phyloP scores from a whole-genome alignment of 2,329 filamentous ascomycete genomes.

The Colletotrichum sidae region DNA sequence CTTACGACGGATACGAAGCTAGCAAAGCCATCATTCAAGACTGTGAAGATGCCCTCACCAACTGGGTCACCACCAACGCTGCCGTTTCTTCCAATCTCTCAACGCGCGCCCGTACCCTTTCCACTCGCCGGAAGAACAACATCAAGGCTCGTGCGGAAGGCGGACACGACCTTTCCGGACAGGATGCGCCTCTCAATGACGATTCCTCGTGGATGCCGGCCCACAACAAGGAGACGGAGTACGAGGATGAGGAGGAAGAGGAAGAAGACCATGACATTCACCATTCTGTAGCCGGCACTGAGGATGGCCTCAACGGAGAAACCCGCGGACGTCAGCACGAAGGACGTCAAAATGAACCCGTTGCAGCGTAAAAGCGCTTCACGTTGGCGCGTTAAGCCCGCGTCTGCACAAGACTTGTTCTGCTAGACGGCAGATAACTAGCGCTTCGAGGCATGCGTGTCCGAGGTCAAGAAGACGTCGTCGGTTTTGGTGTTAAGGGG shows the following conservation, averaged over 20 bases:
- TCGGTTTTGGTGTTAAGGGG: constrained; percentile 28
- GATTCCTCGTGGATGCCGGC: constrained; percentile 88
- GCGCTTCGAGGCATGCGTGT: constrained; percentile 10
- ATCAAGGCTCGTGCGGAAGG: constrained; percentile 72
- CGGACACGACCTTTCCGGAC: constrained; percentile 83
- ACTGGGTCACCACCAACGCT: constrained; percentile 94
- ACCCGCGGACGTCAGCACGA: constrained; percentile 67
- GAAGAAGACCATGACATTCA: constrained; percentile 70
- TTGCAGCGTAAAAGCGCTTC: constrained; percentile 53
- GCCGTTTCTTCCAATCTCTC: constrained; percentile 90
- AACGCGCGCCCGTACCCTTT: constrained; percentile 86
- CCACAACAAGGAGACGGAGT: constrained; percentile 67
- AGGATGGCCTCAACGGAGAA: constrained; percentile 66
- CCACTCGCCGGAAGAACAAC: constrained; percentile 83
- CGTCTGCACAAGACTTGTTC: background rate
- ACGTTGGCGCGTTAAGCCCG: background rate
- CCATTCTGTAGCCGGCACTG: constrained; percentile 62
- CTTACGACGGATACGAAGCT: constrained; percentile 97
- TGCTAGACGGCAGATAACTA: background rate
- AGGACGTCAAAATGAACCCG: constrained; percentile 62
- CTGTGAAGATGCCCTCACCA: constrained; percentile 96
- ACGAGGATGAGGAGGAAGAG: constrained; percentile 74
- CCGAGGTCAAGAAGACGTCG: constrained; percentile 1
- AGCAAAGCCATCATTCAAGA: constrained; percentile 99
- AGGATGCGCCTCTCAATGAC: constrained; percentile 83